Conservation (phyloP, 371 early-diverging fungal species). For the Mortierella sp. region DNA sequence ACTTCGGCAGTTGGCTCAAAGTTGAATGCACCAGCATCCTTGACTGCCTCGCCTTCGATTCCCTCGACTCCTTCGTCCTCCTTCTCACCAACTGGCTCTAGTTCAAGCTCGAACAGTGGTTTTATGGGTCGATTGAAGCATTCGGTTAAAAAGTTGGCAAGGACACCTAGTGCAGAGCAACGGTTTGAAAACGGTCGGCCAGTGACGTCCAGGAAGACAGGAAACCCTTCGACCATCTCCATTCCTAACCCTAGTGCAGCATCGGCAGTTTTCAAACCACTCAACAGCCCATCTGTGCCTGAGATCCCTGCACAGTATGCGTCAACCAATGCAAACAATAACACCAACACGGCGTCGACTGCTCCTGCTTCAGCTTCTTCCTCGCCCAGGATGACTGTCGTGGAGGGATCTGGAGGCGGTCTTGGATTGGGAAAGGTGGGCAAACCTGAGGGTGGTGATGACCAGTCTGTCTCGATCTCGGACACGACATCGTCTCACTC, state of each 20-base stretch:
- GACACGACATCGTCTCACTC: constrained; percentile 43
- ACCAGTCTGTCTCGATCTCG: constrained; percentile 31
- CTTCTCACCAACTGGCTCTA: constrained; percentile 44
- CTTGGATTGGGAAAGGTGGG: constrained; percentile 4
- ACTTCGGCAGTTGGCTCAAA: constrained; percentile 9
- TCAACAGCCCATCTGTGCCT: constrained; percentile 28
- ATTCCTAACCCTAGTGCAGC: constrained; percentile 7
- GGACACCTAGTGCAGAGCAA: constrained; percentile 61
- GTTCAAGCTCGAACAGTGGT: constrained; percentile 58
- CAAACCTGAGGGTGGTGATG: constrained; percentile 3
- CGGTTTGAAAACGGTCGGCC: constrained; percentile 48
- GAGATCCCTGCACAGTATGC: constrained; percentile 16
- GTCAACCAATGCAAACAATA: not conserved
- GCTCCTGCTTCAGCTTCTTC: constrained; percentile 28
- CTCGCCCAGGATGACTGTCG: constrained; percentile 23
- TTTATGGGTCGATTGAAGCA: constrained; percentile 70
- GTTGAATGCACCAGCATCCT: constrained; percentile 13
- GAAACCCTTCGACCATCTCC: not conserved
- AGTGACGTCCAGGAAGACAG: constrained; percentile 17
- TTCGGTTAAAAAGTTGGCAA: constrained; percentile 66
- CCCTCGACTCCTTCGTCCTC: constrained; percentile 29
- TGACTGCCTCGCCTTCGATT: constrained; percentile 18
- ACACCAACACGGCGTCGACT: not conserved
- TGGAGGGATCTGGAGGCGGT: constrained; percentile 13
- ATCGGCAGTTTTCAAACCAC: constrained; percentile 8